Evolutionary conservation across 1,284 basidiomycete genomes (phyloP), one percentile per base, ranked within the genome.

Genomic region (Tilletia walkeri): DNA sequence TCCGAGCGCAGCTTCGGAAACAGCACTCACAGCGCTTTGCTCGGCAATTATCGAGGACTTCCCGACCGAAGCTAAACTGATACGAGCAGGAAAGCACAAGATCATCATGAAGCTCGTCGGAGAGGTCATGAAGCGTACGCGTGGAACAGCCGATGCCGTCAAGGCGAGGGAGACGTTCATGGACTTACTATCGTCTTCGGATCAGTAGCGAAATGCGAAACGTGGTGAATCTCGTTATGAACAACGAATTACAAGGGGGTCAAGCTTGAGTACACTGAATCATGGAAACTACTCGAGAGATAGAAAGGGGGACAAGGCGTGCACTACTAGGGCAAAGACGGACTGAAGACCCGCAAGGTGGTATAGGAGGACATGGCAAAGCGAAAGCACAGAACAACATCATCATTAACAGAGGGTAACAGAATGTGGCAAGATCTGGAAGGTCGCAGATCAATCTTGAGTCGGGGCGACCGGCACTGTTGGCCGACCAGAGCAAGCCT

Each of bases 71-170:
- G 89, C 88, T 0, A 87, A 87, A 5, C 89, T 89, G 24, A 88
- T 92, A 24, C 87, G 88, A 18, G 86, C 86, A 49, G 94, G 95
- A 0, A 91, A 92, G 71, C 84, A 86, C 39, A 93, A 92, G 73
- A 94, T 95, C 1, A 81, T 97, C 53, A 93, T 93, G 86, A 90
- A 91, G 73, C 87, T 99, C 45, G 88, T 98, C 6, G 95, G 95
- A 0, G 88, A 89, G 81, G 92, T 95, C 30, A 97, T 98, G 93
- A 92, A 90, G 84, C 84, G 88, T 67, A 92, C 90, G 71, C 87
- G 88, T 71, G 95, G 95, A 3, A 87, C 89, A 45, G 93, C 90
- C 24, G 90, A 96, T 78, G 87, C 87, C 7, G 59, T 63, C 16
- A 34, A 38, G 30, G 59, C 18, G 18, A 38, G 59, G 36, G 59